Base-by-base conservation (phyloP, 176 grass and related monocot species). In the Poa pratensis region DNA sequence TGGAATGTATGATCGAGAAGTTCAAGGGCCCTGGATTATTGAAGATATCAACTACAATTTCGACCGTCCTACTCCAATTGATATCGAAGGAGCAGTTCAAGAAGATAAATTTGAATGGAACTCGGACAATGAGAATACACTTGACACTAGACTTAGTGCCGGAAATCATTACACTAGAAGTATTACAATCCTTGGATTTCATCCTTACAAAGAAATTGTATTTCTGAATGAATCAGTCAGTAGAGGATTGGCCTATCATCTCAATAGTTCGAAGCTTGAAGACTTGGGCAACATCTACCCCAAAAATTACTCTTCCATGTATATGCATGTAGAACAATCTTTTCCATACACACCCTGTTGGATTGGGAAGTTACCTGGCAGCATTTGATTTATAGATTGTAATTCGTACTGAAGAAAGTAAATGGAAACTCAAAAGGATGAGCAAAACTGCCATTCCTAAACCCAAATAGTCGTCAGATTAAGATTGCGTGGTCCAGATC, bases 31-130 rank as follows among this genome's bases (percentile, higher is more conserved):
- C 26, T 65, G 62, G 27, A 17, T 30, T 8, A 65, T 65, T 2
- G 62, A 65, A 65, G 62, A 65, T 65, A 17, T 65, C 62, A 30
- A 65, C 62, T 65, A 65, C 62, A 65, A 65, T 65, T 65, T 8
- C 2, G 28, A 65, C 30, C 62, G 7, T 16, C 16, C 62, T 32
- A 65, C 26, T 65, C 27, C 5, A 65, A 17, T 28, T 2, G 24
- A 65, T 32, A 65, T 32, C 14, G 14, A 65, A 30, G 62, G 30
- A 65, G 27, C 2, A 32, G 14, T 2, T 17, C 14, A 65, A 65
- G 15, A 32, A 32, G 62, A 65, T 65, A 17, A 6, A 65, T 30
- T 65, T 65, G 62, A 65, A 17, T 65, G 62, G 62, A 17, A 65
- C 27, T 65, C 62, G 15, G 26, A 65, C 62, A 65, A 65, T 65